Percentiles rank a stretch among this genome's conserved stretches.
Evolutionary conservation across 192 early-diverging fungal genomes (phyloP).

Genomic region (Haplosporangium gracile): DNA sequence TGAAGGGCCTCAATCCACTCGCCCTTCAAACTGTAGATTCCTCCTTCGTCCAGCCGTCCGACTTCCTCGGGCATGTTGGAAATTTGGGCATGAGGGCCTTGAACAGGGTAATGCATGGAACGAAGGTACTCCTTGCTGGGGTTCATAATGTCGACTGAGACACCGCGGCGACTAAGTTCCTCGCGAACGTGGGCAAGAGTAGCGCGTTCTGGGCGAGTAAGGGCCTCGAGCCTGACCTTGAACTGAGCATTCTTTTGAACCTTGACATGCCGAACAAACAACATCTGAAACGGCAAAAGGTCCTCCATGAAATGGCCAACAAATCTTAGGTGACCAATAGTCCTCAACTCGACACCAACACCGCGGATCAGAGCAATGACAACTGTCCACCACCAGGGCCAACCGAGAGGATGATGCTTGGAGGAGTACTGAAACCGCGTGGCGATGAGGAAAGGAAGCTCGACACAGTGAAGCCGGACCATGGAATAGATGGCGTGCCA

Average conservation of each 20-base stretch:
- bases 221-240: constrained; percentile 19
- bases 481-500: constrained; percentile 8
- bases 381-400: constrained; percentile 39
- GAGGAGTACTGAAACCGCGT: constrained; percentile 27
- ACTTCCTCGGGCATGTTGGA: constrained; percentile 46
- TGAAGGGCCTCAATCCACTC: constrained; percentile 41
- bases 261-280: constrained; percentile 10
- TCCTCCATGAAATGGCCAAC: constrained; percentile 13
- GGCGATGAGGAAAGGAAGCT: constrained; percentile 29
- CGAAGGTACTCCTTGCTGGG: constrained; percentile 33
- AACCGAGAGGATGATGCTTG: constrained; percentile 28
- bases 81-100: not conserved
- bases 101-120: constrained; percentile 31
- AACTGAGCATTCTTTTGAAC: constrained; percentile 20
- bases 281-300: not conserved
- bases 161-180: not conserved
- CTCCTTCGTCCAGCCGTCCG: constrained; percentile 17
- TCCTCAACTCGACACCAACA: not conserved
- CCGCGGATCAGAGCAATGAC: constrained; percentile 17
- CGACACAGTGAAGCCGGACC: constrained; percentile 34
- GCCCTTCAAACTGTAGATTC: constrained; percentile 23
- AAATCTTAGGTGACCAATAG: constrained; percentile 31
- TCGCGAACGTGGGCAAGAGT: constrained; percentile 12
- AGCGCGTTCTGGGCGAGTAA: constrained; percentile 23
- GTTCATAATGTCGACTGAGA: constrained; percentile 16